Evolutionary conservation across 176 grass and related monocot genomes (phyloP), one percentile per base, ranked within the genome.

Genomic region (Oryza australiensis): DNA sequence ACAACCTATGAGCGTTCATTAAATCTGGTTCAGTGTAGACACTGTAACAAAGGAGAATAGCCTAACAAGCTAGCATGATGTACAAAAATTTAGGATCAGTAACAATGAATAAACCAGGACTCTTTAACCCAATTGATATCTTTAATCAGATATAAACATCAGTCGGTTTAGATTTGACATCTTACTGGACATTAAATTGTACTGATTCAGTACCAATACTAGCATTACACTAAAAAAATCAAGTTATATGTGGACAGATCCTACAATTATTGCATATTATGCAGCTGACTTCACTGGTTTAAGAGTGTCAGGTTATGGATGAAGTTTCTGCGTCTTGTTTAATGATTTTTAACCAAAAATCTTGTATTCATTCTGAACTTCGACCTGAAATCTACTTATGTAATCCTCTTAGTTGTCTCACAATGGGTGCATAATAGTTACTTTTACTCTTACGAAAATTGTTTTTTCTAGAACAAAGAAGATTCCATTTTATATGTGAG

Each of bases 341-440:
- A 3, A 24, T 73, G n/a, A 3, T 78, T 84, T 63, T 70, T 12
- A 64, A 45, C 22, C 11, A 72, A 49, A 12, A 49, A 48, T 7
- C 3, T 62, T 62, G 16, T 59, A 53, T 37, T 77, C n/a, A 42
- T 64, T 15, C 27, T 85, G 4, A 70, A 49, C 69, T 57, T 73
- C 0, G 23, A 62, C 53, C 14, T n/a, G 28, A 34, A 34, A 74
- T 55, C 18, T 20, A 27, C 13, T 73, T 30, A 73, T 30, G 14
- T 16, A 73, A 11, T 51, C 71, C 43, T 73, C 71, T 51, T 37
- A 8, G 30, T 13, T 37, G 6, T 22, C 15, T 28, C 55, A 0
- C 68, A 79, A 9, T n/a, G 34, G 34, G 3, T 64, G 22, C 27
- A 78, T 20, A 53, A 35, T 23, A 3, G 3, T 72, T 63, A 53